phyloP scores from a whole-genome alignment of 495 filamentous ascomycete species.

The Jackrogersella minutella region DNA sequence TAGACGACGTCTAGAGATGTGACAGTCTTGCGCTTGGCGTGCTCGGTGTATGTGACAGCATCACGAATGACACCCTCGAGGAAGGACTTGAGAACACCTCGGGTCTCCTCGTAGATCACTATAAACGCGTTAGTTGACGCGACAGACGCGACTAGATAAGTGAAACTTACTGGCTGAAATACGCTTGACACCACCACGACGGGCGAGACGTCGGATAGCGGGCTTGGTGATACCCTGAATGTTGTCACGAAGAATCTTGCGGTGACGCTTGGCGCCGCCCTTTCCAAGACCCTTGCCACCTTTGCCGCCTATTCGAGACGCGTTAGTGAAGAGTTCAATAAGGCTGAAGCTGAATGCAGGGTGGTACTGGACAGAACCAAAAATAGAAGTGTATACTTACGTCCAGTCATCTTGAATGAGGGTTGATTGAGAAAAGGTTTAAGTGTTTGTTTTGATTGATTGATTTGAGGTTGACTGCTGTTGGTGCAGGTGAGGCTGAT shows the following conservation, averaged over 20 bases:
- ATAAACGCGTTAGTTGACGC: constrained; percentile 46
- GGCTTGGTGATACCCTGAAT: constrained; percentile 99
- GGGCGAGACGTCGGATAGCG: constrained; percentile 99
- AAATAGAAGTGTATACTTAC: constrained; percentile 66
- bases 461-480: constrained; percentile 42
- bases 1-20: constrained; percentile 95
- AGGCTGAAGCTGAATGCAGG: constrained; percentile 40
- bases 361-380: constrained; percentile 34
- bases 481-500: constrained; percentile 56
- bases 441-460: constrained; percentile 41
- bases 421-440: constrained; percentile 44
- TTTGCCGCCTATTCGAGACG: constrained; percentile 74
- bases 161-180: constrained; percentile 86
- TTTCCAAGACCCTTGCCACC: constrained; percentile 96
- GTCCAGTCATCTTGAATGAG: constrained; percentile 86
- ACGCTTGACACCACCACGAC: constrained; percentile 99
- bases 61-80: constrained; percentile 99
- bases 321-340: constrained; percentile 38
- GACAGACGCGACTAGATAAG: background rate
- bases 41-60: constrained; percentile 97
- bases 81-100: constrained; percentile 99
- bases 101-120: constrained; percentile 99
- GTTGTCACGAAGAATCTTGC: constrained; percentile 99
- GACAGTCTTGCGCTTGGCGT: constrained; percentile 98
- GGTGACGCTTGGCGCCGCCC: constrained; percentile 89